Evolutionary conservation across 495 filamentous ascomycete species (phyloP).

Genomic region (Hapsidospora chrysogenum): DNA sequence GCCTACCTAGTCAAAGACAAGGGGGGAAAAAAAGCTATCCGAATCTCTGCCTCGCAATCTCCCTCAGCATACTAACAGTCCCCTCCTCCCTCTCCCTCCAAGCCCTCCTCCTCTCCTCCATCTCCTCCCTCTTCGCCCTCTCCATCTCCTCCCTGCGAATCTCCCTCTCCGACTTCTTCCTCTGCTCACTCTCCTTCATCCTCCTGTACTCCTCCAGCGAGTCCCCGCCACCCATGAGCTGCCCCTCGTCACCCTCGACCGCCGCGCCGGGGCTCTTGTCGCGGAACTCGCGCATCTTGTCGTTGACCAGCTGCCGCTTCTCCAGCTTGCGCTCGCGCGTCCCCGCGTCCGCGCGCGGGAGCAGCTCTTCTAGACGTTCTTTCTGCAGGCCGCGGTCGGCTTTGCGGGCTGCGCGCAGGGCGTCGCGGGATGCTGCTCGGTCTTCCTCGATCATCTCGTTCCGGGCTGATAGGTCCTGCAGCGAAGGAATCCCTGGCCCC

Average conservation of each 20-base stretch:
- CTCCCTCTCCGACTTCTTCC: conserved; percentile 49
- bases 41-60: conserved; percentile 43
- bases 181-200: conserved; percentile 32
- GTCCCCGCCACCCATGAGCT: conserved; percentile 46
- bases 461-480: conserved; percentile 58
- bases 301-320: conserved; percentile 44
- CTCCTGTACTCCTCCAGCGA: conserved; percentile 37
- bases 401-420: conserved; percentile 42
- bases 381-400: conserved; percentile 42
- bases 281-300: conserved; percentile 40
- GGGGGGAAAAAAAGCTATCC: no score
- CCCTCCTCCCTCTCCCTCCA: conserved; percentile 43
- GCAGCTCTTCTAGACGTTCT: conserved; percentile 58
- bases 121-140: conserved; percentile 40
- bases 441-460: conserved; percentile 34
- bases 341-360: conserved; percentile 69
- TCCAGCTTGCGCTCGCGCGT: conserved; percentile 75
- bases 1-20: no score
- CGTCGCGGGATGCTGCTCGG: conserved; percentile 27
- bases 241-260: conserved; percentile 37
- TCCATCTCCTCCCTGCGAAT: conserved; percentile 45
- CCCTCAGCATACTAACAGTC: conserved; percentile 48
- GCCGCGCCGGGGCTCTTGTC: conserved; percentile 35
- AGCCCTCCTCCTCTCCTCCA: conserved; percentile 42
- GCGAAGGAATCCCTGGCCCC: conserved; percentile 60